Evolutionary conservation across 1,284 basidiomycete genomes (phyloP), one percentile per base, ranked within the genome.

Genomic region (Veloboletus limbatus): DNA sequence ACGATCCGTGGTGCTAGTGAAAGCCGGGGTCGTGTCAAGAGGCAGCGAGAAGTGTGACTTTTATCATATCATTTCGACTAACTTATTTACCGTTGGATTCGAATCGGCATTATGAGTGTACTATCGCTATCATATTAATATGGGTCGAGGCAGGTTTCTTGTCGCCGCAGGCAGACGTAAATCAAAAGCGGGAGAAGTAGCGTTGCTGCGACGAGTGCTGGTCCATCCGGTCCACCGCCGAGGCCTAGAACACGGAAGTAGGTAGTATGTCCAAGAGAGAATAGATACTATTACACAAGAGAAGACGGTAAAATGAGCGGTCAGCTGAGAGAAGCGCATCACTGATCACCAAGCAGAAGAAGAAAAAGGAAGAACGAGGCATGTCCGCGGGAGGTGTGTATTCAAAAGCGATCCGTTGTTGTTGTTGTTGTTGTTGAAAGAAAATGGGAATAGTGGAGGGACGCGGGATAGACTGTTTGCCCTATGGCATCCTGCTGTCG

Each of bases 21-120:
- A 25, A 60, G 58, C 24, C 69, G 68, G 45, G 71, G 73, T 1
- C 63, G 62, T 17, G 31, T 67, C 21, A 75, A 75, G 53, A 58
- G 67, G 21, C 65, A 48, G 40, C 65, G 70, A 25, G 67, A 69
- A 40, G 63, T 11, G 8, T 60, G 38, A 43, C n/a, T n/a, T n/a
- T n/a, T n/a, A n/a, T n/a, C n/a, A n/a, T n/a, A n/a, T n/a, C n/a
- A n/a, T n/a, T n/a, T n/a, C n/a, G n/a, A n/a, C n/a, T n/a, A n/a
- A n/a, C n/a, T n/a, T n/a, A n/a, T n/a, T n/a, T n/a, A n/a, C n/a
- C n/a, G n/a, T n/a, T n/a, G n/a, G n/a, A n/a, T n/a, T n/a, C n/a
- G n/a, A n/a, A n/a, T n/a, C n/a, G n/a, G n/a, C n/a, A n/a, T n/a
- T n/a, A n/a, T n/a, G n/a, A n/a, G n/a, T n/a, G n/a, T n/a, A n/a